phyloP scores from a whole-genome alignment of 75 land plant genomes.

The Larix kaempferi region DNA sequence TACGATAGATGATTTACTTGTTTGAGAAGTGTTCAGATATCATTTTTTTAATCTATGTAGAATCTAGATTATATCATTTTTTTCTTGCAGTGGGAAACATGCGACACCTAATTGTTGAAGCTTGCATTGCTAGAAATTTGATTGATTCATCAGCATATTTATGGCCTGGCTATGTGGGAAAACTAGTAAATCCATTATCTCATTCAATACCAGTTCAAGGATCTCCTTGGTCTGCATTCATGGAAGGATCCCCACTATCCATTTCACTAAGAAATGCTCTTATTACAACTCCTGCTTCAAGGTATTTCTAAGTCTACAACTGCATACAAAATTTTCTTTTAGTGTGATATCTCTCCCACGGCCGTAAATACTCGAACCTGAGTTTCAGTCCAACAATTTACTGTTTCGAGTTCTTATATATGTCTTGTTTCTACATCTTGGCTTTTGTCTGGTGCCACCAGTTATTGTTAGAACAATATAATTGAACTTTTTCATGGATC shows the following conservation, averaged over 20 bases:
- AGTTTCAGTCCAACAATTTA: neutral
- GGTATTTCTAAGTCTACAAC: constrained; percentile 39
- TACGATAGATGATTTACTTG: neutral
- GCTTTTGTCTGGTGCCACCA: neutral
- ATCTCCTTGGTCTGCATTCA: constrained; percentile 75
- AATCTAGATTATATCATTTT: neutral
- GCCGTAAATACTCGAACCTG: too few species aligned
- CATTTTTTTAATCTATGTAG: neutral
- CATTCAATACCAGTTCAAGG: constrained; percentile 40
- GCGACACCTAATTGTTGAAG: constrained; percentile 90
- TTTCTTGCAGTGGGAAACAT: constrained; percentile 76
- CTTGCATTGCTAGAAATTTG: constrained; percentile 86
- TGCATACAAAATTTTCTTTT: constrained; percentile 1
- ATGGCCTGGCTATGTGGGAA: constrained; percentile 80
- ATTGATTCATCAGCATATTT: constrained; percentile 86
- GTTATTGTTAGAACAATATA: neutral
- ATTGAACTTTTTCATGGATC: constrained; percentile 22
- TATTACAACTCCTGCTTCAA: constrained; percentile 76
- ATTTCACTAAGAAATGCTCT: constrained; percentile 57
- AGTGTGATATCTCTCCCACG: neutral
- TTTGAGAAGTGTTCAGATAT: neutral
- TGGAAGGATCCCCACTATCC: constrained; percentile 75
- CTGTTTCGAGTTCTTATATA: neutral
- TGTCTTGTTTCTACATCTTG: neutral
- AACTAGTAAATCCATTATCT: constrained; percentile 45